Percentiles rank a stretch among this genome's conserved stretches.
Evolutionary conservation across 2,329 filamentous ascomycete species (phyloP).

Genomic region (Clonostachys solani): DNA sequence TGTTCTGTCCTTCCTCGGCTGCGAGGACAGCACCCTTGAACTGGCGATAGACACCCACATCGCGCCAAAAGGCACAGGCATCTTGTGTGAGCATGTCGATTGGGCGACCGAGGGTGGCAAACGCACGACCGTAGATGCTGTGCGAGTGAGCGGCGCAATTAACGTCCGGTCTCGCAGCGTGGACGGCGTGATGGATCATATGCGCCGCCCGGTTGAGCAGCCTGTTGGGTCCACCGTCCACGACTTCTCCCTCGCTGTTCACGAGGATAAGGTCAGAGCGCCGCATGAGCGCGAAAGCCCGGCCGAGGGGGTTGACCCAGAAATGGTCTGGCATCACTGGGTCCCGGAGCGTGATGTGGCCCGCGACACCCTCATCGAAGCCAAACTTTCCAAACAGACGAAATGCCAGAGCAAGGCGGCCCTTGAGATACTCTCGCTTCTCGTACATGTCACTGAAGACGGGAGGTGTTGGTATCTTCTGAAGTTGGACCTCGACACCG

Average conservation of each 20-base stretch:
- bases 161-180: constrained; percentile 48
- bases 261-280: constrained; percentile 65
- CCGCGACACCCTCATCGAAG: constrained; percentile 57
- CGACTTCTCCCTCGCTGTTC: constrained; percentile 53
- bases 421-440: constrained; percentile 24
- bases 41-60: constrained; percentile 31
- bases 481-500: too few relatives aligned
- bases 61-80: constrained; percentile 55
- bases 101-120: constrained; percentile 55
- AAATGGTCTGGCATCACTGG: constrained; percentile 54
- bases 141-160: constrained; percentile 51
- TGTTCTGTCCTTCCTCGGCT: constrained; percentile 51
- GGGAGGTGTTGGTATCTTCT: constrained; percentile 38
- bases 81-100: constrained; percentile 65
- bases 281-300: constrained; percentile 53
- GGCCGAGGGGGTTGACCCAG: constrained; percentile 57
- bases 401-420: constrained; percentile 40
- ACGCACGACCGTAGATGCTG: constrained; percentile 49
- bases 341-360: constrained; percentile 62
- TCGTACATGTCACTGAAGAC: constrained; percentile 42
- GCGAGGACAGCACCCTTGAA: constrained; percentile 57
- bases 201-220: constrained; percentile 18
- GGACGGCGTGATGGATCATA: constrained; percentile 36
- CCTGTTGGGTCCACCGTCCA: constrained; percentile 51
- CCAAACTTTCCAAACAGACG: constrained; percentile 40